Percentiles rank a stretch among this genome's conserved stretches.
Conservation (phyloP, 306 rosid species). For the Rosa lucieae region DNA sequence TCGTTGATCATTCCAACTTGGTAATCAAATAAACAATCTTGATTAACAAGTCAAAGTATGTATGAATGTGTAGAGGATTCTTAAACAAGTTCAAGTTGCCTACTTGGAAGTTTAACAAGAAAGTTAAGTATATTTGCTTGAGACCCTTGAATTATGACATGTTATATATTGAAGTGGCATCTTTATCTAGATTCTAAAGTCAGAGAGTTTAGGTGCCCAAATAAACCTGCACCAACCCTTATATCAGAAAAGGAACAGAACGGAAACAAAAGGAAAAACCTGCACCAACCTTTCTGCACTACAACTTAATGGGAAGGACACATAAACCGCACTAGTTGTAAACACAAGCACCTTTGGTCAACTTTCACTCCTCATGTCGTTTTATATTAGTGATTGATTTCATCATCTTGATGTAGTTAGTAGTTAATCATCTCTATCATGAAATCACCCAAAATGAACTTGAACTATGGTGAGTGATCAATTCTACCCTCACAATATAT, state of each 20-base stretch:
- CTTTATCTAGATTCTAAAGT: not conserved
- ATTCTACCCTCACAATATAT: not conserved
- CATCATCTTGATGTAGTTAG: not conserved
- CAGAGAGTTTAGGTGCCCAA: too few species aligned
- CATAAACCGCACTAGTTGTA: not conserved
- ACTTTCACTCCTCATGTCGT: not conserved
- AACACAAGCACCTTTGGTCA: not conserved
- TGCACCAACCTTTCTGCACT: constrained; percentile 12
- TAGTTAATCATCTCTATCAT: not conserved
- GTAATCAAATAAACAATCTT: not conserved
- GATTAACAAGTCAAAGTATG: not conserved
- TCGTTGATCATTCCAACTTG: not conserved
- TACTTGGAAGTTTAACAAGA: not conserved
- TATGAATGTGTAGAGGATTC: not conserved
- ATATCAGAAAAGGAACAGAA: not conserved
- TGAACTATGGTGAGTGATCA: not conserved
- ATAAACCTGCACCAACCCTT: not conserved
- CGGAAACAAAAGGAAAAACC: not conserved
- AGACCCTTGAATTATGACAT: not conserved
- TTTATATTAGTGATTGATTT: not conserved
- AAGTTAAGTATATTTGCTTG: not conserved
- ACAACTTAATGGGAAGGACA: not conserved
- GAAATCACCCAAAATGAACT: not conserved
- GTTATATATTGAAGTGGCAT: not conserved
- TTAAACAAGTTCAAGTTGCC: not conserved